Evolutionary conservation across 2,329 filamentous ascomycete genomes (phyloP).

Genomic region (Nigrospora sphaerica): DNA sequence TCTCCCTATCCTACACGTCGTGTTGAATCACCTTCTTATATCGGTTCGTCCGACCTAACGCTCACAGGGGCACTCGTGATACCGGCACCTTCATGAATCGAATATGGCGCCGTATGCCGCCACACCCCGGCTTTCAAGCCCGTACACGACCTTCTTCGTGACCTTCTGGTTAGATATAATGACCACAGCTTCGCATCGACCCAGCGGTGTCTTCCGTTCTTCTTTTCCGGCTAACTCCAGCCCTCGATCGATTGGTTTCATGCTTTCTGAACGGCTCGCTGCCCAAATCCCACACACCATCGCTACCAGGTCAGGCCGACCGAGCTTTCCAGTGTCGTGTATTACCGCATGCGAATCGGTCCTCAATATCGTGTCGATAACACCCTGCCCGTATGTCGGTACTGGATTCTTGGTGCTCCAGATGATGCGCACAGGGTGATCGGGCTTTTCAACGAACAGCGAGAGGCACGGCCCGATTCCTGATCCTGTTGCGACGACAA

Average conservation of each 20-base stretch:
- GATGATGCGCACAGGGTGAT: conserved; percentile 21
- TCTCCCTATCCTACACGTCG: too few species aligned
- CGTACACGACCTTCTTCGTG: conserved; percentile 22
- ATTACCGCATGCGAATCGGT: conserved; percentile 25
- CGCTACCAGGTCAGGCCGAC: conserved; percentile 22
- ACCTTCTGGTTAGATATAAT: conserved; percentile 25
- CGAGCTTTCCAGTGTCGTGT: conserved; percentile 19
- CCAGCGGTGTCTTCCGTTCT: conserved; percentile 6
- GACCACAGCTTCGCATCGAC: conserved; percentile 22
- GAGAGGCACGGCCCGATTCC: conserved; percentile 57
- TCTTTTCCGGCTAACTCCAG: conserved; percentile 6
- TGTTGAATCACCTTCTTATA: too few species aligned
- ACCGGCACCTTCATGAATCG: conserved; percentile 14
- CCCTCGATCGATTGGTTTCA: background rate
- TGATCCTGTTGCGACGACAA: conserved; percentile 56
- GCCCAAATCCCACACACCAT: conserved; percentile 10
- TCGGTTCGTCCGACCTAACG: too few species aligned
- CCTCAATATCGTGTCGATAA: conserved; percentile 15
- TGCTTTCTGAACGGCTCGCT: background rate
- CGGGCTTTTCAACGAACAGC: conserved; percentile 38
- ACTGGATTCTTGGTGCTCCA: conserved; percentile 26
- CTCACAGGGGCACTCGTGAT: too few species aligned
- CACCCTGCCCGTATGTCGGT: conserved; percentile 23
- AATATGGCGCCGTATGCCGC: conserved; percentile 28
- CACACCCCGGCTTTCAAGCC: conserved; percentile 21